Evolutionary conservation across 192 early-diverging fungal species (phyloP).

Genomic region (Phlyctochytrium arcticum): DNA sequence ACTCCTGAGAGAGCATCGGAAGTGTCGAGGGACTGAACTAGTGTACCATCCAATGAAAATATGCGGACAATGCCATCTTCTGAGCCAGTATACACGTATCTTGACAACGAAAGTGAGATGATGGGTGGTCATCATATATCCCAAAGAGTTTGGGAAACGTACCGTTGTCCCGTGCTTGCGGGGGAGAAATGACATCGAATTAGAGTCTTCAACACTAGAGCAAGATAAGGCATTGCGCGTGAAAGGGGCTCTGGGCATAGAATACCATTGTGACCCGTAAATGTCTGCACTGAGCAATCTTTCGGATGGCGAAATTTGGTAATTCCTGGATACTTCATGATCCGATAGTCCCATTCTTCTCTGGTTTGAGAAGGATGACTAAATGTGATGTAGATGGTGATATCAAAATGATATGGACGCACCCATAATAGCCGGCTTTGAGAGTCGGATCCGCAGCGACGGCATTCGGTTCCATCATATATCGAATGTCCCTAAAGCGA

Average conservation of each 20-base stretch:
- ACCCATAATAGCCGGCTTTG: conserved; percentile 1
- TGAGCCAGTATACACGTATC: conserved; percentile 61
- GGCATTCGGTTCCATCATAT: conserved; percentile 22
- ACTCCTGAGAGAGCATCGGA: background rate
- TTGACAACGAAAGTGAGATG: too few relatives aligned
- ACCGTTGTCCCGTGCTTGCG: conserved; percentile 49
- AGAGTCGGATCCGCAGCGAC: conserved; percentile 4
- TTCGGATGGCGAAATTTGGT: conserved; percentile 36
- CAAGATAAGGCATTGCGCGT: too few relatives aligned
- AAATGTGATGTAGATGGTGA: background rate
- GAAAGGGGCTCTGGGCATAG: too few relatives aligned
- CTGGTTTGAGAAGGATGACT: background rate
- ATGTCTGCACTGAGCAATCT: conserved; percentile 56
- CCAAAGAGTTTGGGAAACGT: background rate
- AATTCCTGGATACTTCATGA: conserved; percentile 40
- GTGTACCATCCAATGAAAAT: conserved; percentile 2
- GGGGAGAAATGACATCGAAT: conserved; percentile 67
- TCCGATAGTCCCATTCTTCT: conserved; percentile 19
- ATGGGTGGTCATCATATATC: too few relatives aligned
- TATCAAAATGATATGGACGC: background rate
- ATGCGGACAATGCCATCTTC: conserved; percentile 57
- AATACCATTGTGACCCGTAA: conserved; percentile 51
- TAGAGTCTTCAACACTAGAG: conserved; percentile 51
- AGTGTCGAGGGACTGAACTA: background rate
- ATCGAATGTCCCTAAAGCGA: conserved; percentile 48